Conservation (phyloP, 2,329 filamentous ascomycete species). For the Neonectria ditissima region DNA sequence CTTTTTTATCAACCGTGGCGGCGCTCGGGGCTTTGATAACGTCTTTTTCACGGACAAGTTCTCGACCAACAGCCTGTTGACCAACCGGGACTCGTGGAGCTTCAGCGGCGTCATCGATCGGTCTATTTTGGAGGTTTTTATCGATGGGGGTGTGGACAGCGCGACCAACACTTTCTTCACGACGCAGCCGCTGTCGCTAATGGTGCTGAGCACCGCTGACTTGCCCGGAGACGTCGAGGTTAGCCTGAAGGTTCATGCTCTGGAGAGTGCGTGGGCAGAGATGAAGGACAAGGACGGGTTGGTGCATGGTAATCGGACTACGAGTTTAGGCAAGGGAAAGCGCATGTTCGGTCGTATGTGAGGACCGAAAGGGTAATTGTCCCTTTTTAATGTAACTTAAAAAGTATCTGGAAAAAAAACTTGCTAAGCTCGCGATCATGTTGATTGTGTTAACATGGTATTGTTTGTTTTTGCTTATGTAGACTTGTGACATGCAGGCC, state of each 20-base stretch:
- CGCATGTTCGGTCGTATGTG: neutral
- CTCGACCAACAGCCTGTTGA: constrained; percentile 36
- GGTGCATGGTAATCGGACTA: neutral
- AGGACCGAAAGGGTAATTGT: too few species aligned
- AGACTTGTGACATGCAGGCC: too few species aligned
- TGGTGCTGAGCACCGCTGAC: constrained; percentile 35
- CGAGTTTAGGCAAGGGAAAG: neutral
- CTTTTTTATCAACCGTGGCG: constrained; percentile 47
- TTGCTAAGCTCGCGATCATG: too few species aligned
- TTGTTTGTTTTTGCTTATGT: too few species aligned
- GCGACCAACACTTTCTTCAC: constrained; percentile 49
- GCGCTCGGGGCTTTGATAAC: constrained; percentile 45
- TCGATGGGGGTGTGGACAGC: constrained; percentile 50
- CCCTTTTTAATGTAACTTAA: too few species aligned
- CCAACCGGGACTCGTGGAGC: constrained; percentile 37
- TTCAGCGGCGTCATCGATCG: constrained; percentile 51
- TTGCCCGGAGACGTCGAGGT: constrained; percentile 37
- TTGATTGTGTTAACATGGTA: too few species aligned
- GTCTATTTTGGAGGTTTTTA: constrained; percentile 51
- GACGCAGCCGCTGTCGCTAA: constrained; percentile 41
- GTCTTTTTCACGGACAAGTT: constrained; percentile 51
- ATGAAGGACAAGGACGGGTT: neutral
- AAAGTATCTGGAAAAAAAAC: too few species aligned
- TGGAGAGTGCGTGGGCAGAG: constrained; percentile 44
- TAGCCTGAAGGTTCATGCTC: constrained; percentile 39